These are phyloP conservation scores for Vanrija pseudolonga DNA, from an alignment of 1,284 basidiomycete species.

Conservation along the genomic window DNA sequence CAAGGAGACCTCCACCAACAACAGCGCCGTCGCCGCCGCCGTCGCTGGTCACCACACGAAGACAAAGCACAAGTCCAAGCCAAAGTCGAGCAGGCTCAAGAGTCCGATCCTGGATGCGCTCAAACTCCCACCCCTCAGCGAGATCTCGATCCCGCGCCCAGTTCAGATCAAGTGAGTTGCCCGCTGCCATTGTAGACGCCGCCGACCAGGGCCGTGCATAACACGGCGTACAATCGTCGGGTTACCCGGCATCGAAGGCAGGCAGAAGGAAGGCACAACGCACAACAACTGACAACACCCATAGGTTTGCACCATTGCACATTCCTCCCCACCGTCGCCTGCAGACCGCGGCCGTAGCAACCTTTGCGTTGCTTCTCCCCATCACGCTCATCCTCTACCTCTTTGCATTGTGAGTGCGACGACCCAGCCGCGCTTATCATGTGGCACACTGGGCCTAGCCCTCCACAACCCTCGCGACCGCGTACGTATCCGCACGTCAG, in stretches of 20 bases:
- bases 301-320: conserved; percentile 48
- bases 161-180: conserved; percentile 29
- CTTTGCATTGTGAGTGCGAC: conserved; percentile 64
- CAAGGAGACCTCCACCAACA: background rate
- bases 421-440: conserved; percentile 2
- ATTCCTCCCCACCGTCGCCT: conserved; percentile 58
- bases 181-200: background rate
- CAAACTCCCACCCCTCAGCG: conserved; percentile 23
- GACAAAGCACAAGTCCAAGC: background rate
- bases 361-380: conserved; percentile 79
- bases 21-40: background rate
- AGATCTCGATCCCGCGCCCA: conserved; percentile 22
- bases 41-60: background rate
- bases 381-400: conserved; percentile 68
- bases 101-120: conserved; percentile 18
- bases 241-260: too few relatives aligned
- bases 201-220: background rate
- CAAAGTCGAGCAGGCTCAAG: conserved; percentile 5
- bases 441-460: background rate
- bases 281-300: too few relatives aligned
- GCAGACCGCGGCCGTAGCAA: conserved; percentile 79
- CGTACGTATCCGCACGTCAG: background rate
- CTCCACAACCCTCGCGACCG: background rate
- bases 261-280: too few relatives aligned
- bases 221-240: background rate